Base-by-base conservation (phyloP, 2,329 filamentous ascomycete species). In the Davidsoniella neocaledoniae region DNA sequence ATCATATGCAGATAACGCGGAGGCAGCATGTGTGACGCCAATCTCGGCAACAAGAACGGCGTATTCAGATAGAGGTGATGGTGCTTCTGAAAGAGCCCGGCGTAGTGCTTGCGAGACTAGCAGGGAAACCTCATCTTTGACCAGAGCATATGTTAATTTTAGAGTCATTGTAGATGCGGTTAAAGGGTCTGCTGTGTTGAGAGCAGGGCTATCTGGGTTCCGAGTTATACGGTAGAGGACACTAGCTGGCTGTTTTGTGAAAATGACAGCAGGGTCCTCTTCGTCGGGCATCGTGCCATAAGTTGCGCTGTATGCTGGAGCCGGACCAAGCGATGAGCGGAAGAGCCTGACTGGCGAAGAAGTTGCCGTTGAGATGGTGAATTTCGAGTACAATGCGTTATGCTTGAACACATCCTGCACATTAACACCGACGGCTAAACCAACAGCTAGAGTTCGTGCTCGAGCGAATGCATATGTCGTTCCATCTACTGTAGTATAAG, bases 401-500 rank as follows among this genome's bases (percentile, higher is more conserved):
- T 86, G 78, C 61, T 94, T 94, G 69, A 96, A 96, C 25, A 93
- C 77, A 57, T 98, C 91, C 58, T 96, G 88, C 5, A 98, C 91
- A 56, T 96, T 96, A 54, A 98, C 91, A 2, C 90, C 88, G 3
- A 98, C 71, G 0, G 86, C 85, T 4, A 98, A 69, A 1, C 83
- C 74, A 1, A 91, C 81, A 2, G 80, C 74, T 17, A 93, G 71
- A 3, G 71, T 75, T 17, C 42, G 76, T 73, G 6, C 72, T 70
- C 14, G 73, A 75, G 14, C 77, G 73, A 60, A 81, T 82, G 49
- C 72, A 69, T 55, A 86, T 84, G 6, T 67, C 6, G 39, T 69
- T 2, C 80, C 83, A 2, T 75, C 66, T 0, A 77, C 69, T 0
- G 84, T 88, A 2, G 73, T 73, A 59, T 91, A 94, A 0, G 69